Evolutionary conservation across 2,329 filamentous ascomycete species (phyloP).

Genomic region (Ceratocystis alfenasii): DNA sequence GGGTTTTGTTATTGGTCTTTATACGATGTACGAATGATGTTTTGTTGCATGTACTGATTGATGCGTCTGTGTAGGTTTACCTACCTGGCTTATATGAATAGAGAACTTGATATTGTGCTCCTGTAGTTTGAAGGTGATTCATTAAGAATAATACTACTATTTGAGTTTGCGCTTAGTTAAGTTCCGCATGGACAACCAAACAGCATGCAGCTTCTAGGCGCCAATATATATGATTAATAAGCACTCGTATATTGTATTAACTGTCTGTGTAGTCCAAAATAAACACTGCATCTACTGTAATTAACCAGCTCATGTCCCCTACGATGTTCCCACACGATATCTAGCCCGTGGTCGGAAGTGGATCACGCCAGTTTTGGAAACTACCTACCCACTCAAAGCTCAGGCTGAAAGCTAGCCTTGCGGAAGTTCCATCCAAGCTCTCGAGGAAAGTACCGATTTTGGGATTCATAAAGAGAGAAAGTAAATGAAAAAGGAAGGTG

Average conservation of each 20-base stretch:
- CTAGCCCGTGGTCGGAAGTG: neutral
- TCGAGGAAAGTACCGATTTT: constrained; percentile 2
- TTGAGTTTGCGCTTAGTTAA: too few species aligned
- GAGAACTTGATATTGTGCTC: too few species aligned
- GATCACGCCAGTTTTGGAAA: constrained; percentile 7
- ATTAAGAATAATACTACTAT: too few species aligned
- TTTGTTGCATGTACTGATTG: neutral
- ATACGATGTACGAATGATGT: neutral
- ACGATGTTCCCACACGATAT: neutral
- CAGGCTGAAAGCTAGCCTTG: constrained; percentile 10
- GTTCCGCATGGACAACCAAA: too few species aligned
- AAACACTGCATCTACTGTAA: too few species aligned
- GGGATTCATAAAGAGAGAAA: neutral
- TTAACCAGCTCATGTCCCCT: too few species aligned
- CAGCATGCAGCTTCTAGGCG: too few species aligned
- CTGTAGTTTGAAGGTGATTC: too few species aligned
- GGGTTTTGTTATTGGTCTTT: neutral
- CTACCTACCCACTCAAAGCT: neutral
- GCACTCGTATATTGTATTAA: too few species aligned
- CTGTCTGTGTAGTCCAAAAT: too few species aligned
- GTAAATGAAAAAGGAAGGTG: neutral
- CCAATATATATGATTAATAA: too few species aligned
- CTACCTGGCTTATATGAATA: neutral
- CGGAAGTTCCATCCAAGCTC: neutral
- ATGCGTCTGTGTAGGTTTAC: neutral